Base-by-base conservation (phyloP, 352 stramenopile genomes). In the Phytophthora chlamydospora region DNA sequence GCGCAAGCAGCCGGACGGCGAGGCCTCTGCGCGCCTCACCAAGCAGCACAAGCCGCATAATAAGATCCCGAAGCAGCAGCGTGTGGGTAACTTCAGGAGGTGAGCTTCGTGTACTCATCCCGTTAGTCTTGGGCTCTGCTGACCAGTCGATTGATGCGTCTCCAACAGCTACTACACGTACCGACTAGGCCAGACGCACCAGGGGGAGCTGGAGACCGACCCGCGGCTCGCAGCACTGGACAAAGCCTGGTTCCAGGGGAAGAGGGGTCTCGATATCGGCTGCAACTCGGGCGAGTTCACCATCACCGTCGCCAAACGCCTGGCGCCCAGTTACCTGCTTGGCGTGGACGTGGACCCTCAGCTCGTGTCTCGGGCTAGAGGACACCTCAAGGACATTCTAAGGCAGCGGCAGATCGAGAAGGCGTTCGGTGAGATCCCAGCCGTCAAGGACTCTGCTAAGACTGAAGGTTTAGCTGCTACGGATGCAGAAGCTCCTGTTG, bases 231-330 rank as follows among this genome's bases (percentile, higher is more conserved):
- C 57, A 7, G 69, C 77, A 8, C 65, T 95, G n/a, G 53, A 88
- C 9, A 75, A 72, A n/a, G 72, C 45, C 38, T 95, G 86, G 84
- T 91, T 92, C 36, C 56, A 68, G 6, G 69, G 51, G 29, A 90
- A 88, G 38, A 84, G 80, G 14, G 83, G 74, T 0, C 67, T 93
- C 10, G 86, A 93, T 43, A 85, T 95, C 38, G 86, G 84, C 57
- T 95, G 84, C 71, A 95, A 95, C 64, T 86, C 83, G 3, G 86
- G 86, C 11, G 75, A 90, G n/a, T 58, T 95, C 16, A 93, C 86
- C 0, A 82, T 92, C 14, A 68, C 83, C 16, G 82, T 95, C 29
- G 83, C 71, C 19, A 85, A 83, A 44, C 50, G 50, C 12, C 75
- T 90, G 57, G 67, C 62, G 12, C 84, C 84, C 11, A 62, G 63